phyloP scores from a whole-genome alignment of 164 flowering plant genomes.

The Kalanchoe fedtschenkoi region DNA sequence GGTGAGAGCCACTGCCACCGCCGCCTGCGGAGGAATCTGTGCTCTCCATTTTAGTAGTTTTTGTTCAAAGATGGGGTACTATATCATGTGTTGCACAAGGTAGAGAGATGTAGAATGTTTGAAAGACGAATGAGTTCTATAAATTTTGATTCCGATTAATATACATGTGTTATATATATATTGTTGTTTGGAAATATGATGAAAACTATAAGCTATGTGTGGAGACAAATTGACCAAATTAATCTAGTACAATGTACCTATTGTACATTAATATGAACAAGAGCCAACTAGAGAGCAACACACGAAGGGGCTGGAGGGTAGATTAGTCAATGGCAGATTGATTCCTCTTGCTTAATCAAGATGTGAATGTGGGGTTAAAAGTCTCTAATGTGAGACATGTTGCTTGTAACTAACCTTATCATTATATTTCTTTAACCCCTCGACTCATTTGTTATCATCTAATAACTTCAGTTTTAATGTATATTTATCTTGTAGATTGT shows the following conservation, averaged over 20 bases:
- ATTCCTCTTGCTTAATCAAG: not conserved
- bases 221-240: too few species aligned
- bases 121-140: not conserved
- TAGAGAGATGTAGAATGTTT: not conserved
- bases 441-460: not conserved
- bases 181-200: too few species aligned
- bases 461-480: too few species aligned
- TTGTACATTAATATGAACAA: too few species aligned
- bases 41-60: constrained; percentile 34
- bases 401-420: not conserved
- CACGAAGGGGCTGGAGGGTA: not conserved
- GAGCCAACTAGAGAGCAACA: not conserved
- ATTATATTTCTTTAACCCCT: not conserved
- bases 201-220: too few species aligned
- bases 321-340: not conserved
- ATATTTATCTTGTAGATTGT: too few species aligned
- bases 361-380: not conserved
- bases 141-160: not conserved
- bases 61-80: not conserved
- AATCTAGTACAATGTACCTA: too few species aligned
- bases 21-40: constrained; percentile 40
- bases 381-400: not conserved
- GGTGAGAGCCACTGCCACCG: constrained; percentile 20
- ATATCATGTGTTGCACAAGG: not conserved
- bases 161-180: not conserved